Conservation (phyloP, 2,329 filamentous ascomycete species). For the Hypoxylon sp. region DNA sequence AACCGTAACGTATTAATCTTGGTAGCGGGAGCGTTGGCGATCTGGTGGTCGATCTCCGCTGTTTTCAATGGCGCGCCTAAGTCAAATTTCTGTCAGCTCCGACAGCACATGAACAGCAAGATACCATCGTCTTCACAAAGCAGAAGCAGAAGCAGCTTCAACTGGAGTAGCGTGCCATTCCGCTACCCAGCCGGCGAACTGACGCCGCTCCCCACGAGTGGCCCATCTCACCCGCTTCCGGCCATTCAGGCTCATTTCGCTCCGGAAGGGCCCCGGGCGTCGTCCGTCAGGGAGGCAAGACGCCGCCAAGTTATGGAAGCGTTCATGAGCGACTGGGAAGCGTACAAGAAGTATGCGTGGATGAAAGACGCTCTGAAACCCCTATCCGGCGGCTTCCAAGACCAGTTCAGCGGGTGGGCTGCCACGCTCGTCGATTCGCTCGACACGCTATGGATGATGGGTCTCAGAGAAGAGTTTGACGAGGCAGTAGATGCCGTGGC, state of each 20-base stretch:
- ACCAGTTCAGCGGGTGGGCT: constrained; percentile 62
- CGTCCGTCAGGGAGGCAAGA: constrained; percentile 47
- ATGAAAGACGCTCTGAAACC: constrained; percentile 61
- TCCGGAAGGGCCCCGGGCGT: constrained; percentile 39
- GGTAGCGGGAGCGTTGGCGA: constrained; percentile 2
- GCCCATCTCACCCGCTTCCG: constrained; percentile 5
- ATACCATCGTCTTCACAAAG: neutral
- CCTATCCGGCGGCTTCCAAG: constrained; percentile 56
- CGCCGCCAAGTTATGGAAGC: constrained; percentile 51
- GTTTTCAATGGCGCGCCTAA: constrained; percentile 14
- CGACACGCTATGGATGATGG: constrained; percentile 64
- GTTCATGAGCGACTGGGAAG: constrained; percentile 56
- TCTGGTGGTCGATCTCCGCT: constrained; percentile 28
- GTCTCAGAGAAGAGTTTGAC: constrained; percentile 61
- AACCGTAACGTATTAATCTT: neutral
- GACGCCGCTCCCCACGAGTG: constrained; percentile 44
- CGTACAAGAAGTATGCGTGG: constrained; percentile 62
- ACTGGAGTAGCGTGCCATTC: constrained; percentile 52
- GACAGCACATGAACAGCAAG: constrained; percentile 19
- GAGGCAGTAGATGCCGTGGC: constrained; percentile 58
- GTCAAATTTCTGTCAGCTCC: constrained; percentile 43
- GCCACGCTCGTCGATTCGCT: constrained; percentile 66
- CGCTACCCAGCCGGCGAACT: constrained; percentile 44
- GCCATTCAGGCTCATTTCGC: constrained; percentile 53
- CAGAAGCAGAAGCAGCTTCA: constrained; percentile 50